Evolutionary conservation across 345 rosid genomes (phyloP).

Genomic region (Eucalyptus pauciflora): DNA sequence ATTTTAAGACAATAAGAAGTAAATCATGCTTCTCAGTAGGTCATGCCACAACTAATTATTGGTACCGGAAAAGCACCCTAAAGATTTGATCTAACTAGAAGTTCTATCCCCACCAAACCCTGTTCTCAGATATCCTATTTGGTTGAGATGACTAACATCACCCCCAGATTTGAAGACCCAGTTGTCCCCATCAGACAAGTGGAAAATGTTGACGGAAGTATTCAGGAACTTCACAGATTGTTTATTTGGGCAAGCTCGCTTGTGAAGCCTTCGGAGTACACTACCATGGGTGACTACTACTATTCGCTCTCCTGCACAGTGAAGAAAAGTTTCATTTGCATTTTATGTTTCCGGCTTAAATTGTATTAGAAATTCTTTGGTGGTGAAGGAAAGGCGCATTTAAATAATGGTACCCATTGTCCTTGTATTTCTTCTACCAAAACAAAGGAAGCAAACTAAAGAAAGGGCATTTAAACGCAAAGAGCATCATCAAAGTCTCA

Average conservation of each 20-base stretch:
- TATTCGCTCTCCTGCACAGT: constrained; percentile 39
- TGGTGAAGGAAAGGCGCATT: background rate
- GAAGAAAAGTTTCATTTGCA: background rate
- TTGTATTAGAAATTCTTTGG: background rate
- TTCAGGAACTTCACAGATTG: constrained; percentile 28
- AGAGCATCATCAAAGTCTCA: background rate
- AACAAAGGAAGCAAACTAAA: background rate
- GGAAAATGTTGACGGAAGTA: constrained; percentile 55
- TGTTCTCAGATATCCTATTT: constrained; percentile 26
- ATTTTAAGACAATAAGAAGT: no score
- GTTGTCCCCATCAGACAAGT: constrained; percentile 20
- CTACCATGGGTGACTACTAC: constrained; percentile 70
- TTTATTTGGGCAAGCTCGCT: constrained; percentile 49
- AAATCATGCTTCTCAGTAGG: no score
- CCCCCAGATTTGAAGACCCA: constrained; percentile 53
- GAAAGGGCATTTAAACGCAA: background rate
- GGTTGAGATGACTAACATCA: constrained; percentile 5
- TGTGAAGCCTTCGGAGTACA: constrained; percentile 40
- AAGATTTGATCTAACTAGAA: constrained; percentile 25
- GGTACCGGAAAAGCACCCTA: no score
- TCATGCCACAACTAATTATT: no score
- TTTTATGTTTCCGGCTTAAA: background rate
- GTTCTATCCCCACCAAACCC: constrained; percentile 76
- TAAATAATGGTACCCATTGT: background rate
- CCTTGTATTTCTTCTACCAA: background rate